Conservation (phyloP, 129 eudicot genomes). For the Gnaphalium uliginosum region DNA sequence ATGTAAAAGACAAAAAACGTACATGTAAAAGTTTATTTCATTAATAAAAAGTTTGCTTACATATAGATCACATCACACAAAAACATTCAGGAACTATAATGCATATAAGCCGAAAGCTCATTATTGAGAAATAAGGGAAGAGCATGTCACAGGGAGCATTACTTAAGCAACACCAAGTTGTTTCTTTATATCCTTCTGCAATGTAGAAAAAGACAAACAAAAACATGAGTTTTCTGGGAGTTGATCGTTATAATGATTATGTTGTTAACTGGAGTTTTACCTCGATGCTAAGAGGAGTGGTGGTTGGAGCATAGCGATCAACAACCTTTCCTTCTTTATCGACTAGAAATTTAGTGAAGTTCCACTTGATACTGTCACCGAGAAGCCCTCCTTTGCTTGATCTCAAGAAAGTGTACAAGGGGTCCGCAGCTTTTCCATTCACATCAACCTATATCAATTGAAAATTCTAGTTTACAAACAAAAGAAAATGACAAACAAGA, state of each 20-base stretch:
- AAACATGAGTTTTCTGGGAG: neutral
- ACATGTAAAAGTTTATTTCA: slow-evolving; percentile 11
- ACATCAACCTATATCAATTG: slow-evolving; percentile 68
- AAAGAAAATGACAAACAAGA: neutral
- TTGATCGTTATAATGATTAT: neutral
- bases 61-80: neutral
- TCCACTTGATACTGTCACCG: slow-evolving; percentile 93
- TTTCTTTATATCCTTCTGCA: slow-evolving; percentile 86
- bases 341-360: slow-evolving; percentile 83
- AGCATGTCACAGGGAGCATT: neutral
- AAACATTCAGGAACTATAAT: slow-evolving; percentile 2
- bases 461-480: neutral
- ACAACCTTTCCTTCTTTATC: slow-evolving; percentile 77
- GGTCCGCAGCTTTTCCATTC: slow-evolving; percentile 72
- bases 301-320: slow-evolving; percentile 97
- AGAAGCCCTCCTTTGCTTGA: slow-evolving; percentile 79
- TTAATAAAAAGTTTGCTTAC: neutral
- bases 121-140: slow-evolving; percentile 17
- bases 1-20: neutral
- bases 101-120: slow-evolving; percentile 18
- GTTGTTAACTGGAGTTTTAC: slow-evolving; percentile 39
- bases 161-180: slow-evolving; percentile 54
- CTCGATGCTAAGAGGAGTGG: slow-evolving; percentile 96
- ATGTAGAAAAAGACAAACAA: slow-evolving; percentile 9
- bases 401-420: slow-evolving; percentile 69